Evolutionary conservation across 2,329 filamentous ascomycete genomes (phyloP), one percentile per base, ranked within the genome.

Genomic region (Thielaviopsis ethacetica): DNA sequence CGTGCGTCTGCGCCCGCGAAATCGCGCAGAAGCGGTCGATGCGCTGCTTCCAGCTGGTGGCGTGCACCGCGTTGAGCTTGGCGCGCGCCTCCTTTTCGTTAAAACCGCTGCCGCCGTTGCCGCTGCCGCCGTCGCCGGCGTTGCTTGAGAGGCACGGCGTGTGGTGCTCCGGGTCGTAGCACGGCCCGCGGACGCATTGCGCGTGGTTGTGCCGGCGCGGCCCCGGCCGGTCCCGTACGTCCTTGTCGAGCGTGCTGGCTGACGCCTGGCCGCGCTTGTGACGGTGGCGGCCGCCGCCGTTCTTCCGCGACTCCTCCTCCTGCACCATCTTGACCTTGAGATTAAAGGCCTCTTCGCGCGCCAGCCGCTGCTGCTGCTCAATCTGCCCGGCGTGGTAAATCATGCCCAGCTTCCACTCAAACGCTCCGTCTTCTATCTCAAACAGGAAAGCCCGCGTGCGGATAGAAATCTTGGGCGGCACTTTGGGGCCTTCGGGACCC

Each of bases 351-450:
- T 95, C 89, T 68, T 95, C 89, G 51, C 93, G 83, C 4, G 91
- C 91, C 58, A 95, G 74, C 21, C 93, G 81, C 69, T 97, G 93
- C 68, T 85, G 84, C 70, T 97, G 91, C 69, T 98, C 93, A 59
- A 91, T 75, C 21, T 91, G 77, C 0, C 94, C 93, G 53, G 88
- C 82, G 34, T 91, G 84, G 69, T 97, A 98, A 56, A 98, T 98
- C 67, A 90, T 84, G 17, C 91, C 89, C 10, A 98, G 75, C 68
- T 96, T 97, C 88, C 91, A 98, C 69, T 98, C 93, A 66, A 98
- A 98, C 0, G 88, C 85, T 55, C 93, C 91, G 68, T 98, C 93
- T 71, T 98, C 93, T 41, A 98, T 76, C 67, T 97, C 91, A 61
- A 98, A 91, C 2, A 95, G 73, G 24, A 98, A 76, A 5, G 86